phyloP scores from a whole-genome alignment of 176 grass and related monocot species.

The Puccinellia tenuiflora region DNA sequence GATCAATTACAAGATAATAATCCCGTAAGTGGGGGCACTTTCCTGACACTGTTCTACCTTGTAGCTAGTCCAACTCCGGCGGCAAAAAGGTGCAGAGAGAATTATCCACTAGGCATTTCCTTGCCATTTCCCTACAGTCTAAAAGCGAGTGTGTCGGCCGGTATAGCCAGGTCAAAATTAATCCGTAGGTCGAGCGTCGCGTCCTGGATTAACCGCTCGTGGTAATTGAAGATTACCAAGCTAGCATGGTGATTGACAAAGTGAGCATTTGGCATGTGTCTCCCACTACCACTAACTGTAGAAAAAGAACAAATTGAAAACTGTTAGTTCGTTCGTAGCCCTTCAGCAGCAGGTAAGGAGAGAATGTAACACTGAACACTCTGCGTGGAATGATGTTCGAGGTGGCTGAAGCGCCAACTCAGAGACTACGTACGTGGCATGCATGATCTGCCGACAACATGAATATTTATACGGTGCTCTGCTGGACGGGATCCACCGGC shows the following conservation, averaged over 20 bases:
- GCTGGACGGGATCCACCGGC: background rate
- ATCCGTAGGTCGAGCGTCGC: too few species aligned
- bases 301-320: background rate
- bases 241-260: background rate
- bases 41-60: background rate
- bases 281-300: background rate
- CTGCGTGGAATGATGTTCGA: background rate
- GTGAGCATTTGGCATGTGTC: background rate
- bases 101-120: slow-evolving; percentile 2
- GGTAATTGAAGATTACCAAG: background rate
- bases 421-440: too few species aligned
- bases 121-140: background rate
- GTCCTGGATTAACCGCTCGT: slow-evolving; percentile 3
- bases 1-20: slow-evolving; percentile 16
- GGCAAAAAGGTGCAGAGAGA: background rate
- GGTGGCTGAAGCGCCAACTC: background rate
- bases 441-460: background rate
- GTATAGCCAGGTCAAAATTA: slow-evolving; percentile 6
- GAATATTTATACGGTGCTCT: background rate
- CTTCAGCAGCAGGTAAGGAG: background rate
- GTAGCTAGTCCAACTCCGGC: slow-evolving; percentile 19
- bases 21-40: too few species aligned
- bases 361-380: background rate
- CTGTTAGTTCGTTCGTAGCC: background rate
- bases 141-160: background rate